A percentile compares a stretch with the other conserved stretches of the same genome.
Conservation (phyloP, 2,329 filamentous ascomycete species). For the Venturia pyrina region DNA sequence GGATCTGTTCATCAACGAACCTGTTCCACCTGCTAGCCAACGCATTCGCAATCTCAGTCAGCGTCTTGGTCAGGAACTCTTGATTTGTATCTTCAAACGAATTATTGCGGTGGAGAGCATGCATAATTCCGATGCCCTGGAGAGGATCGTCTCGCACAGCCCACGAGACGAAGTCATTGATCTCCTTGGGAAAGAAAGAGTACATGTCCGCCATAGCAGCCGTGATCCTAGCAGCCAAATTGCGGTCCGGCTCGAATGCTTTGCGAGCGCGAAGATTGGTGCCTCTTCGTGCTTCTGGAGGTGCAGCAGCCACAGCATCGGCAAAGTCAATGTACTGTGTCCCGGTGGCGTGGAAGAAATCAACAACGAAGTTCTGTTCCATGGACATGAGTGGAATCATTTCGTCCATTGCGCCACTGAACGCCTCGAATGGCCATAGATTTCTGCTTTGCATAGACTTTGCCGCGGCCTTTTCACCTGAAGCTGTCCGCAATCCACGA, state of each 20-base stretch:
- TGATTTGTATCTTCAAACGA: conserved; percentile 85
- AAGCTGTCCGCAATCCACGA: conserved; percentile 58
- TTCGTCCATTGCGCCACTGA: conserved; percentile 70
- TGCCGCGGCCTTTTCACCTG: conserved; percentile 46
- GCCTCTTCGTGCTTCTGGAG: conserved; percentile 58
- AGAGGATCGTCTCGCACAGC: conserved; percentile 69
- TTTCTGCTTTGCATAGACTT: conserved; percentile 56
- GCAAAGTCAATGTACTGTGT: conserved; percentile 72
- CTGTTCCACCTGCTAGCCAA: conserved; percentile 70
- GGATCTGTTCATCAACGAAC: conserved; percentile 90
- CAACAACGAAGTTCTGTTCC: conserved; percentile 95
- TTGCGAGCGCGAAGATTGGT: conserved; percentile 65
- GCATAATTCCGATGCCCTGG: conserved; percentile 84
- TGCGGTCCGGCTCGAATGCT: conserved; percentile 79
- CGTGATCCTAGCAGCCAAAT: conserved; percentile 74
- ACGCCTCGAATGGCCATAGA: conserved; percentile 69
- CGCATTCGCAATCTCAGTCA: conserved; percentile 69
- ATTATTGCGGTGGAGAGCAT: conserved; percentile 68
- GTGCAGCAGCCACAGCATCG: conserved; percentile 59
- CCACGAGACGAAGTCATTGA: conserved; percentile 77
- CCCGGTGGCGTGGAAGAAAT: conserved; percentile 92
- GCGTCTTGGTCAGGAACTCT: conserved; percentile 70
- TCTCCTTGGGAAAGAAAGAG: conserved; percentile 66
- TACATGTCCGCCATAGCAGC: conserved; percentile 85
- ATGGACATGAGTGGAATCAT: conserved; percentile 74